Conservation (phyloP, 2,329 filamentous ascomycete genomes). For the Xylogone sp. region DNA sequence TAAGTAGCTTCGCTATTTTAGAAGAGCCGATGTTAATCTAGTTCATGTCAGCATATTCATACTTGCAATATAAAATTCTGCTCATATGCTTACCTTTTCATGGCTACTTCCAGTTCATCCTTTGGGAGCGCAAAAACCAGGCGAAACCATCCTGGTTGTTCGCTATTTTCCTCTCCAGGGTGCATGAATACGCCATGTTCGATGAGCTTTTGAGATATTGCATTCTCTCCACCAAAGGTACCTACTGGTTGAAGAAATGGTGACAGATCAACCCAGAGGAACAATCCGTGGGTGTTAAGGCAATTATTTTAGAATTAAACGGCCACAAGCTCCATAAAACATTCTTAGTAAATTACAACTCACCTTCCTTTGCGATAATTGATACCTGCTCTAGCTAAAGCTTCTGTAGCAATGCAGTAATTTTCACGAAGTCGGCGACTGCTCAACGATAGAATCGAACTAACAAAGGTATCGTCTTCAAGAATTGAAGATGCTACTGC, state of each 20-base stretch:
- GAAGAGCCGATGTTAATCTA: not conserved
- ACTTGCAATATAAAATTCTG: not conserved
- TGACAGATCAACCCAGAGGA: not conserved
- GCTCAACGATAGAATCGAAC: conserved; percentile 38
- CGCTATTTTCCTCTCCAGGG: conserved; percentile 14
- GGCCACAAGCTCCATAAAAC: not conserved
- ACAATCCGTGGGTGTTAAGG: conserved; percentile 34
- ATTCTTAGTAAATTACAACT: not conserved
- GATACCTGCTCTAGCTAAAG: conserved; percentile 38
- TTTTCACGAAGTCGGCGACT: conserved; percentile 34
- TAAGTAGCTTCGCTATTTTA: too few relatives aligned
- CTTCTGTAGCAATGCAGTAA: conserved; percentile 34
- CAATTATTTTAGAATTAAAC: conserved; percentile 15
- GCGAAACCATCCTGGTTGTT: conserved; percentile 10
- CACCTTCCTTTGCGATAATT: conserved; percentile 32
- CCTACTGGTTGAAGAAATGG: not conserved
- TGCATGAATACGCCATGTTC: conserved; percentile 13
- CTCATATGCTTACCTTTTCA: conserved; percentile 11
- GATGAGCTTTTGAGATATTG: conserved; percentile 9
- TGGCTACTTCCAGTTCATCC: conserved; percentile 8
- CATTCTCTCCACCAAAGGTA: conserved; percentile 4
- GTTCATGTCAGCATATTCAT: not conserved
- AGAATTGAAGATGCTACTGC: conserved; percentile 41
- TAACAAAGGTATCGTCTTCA: conserved; percentile 40
- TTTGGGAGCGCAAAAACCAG: conserved; percentile 8